phyloP scores from a whole-genome alignment of 352 stramenopile species.

The Phytophthora chlamydospora region DNA sequence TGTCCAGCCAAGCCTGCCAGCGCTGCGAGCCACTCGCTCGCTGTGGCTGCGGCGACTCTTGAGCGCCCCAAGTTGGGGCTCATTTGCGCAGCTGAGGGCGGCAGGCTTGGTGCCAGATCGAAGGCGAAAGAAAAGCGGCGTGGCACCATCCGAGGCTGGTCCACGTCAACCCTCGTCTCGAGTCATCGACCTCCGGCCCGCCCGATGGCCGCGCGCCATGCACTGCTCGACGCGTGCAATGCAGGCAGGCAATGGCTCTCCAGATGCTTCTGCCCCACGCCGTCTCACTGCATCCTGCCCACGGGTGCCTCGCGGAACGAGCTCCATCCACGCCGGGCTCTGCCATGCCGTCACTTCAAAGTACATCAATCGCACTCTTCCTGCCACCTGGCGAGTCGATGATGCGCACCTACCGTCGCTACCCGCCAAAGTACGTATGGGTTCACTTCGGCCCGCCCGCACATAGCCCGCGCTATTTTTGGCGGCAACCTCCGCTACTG shows the following conservation, averaged over 20 bases:
- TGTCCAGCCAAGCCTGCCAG: too few species aligned
- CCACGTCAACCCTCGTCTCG: conserved; percentile 9
- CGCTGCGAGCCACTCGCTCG: too few species aligned
- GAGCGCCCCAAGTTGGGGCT: background rate
- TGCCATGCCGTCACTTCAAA: background rate
- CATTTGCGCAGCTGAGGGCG: conserved; percentile 27
- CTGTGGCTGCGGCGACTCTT: conserved; percentile 8
- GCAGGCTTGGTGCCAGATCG: conserved; percentile 13
- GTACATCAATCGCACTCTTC: background rate
- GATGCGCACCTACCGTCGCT: conserved; percentile 16
- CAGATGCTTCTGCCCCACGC: background rate
- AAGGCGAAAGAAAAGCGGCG: conserved; percentile 31
- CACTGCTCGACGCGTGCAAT: conserved; percentile 17
- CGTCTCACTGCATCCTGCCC: background rate
- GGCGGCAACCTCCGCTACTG: conserved; percentile 12
- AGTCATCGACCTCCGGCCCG: background rate
- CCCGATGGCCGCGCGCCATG: conserved; percentile 20
- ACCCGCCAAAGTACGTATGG: conserved; percentile 33
- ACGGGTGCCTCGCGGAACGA: background rate
- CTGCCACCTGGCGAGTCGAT: conserved; percentile 16
- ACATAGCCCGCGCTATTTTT: conserved; percentile 8
- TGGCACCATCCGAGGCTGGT: conserved; percentile 16
- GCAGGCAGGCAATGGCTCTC: background rate
- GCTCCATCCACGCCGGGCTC: background rate
- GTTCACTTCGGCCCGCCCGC: conserved; percentile 24